Evolutionary conservation across 1,284 basidiomycete genomes (phyloP).

Genomic region (Rhodotorula sp.): DNA sequence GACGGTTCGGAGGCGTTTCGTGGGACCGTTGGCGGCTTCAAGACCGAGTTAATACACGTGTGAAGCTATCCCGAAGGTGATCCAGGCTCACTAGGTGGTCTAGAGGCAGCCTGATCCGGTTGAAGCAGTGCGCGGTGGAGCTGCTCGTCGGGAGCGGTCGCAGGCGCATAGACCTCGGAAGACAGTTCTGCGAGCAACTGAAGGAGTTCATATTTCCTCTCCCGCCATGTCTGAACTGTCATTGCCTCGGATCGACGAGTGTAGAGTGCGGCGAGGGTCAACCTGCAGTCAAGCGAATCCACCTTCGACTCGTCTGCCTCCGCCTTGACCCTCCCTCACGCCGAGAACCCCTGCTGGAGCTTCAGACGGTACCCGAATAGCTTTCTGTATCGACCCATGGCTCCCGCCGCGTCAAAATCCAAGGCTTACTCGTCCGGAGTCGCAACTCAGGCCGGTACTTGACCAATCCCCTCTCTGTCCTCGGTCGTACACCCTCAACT

Average conservation of each 20-base stretch:
- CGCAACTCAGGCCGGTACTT: conserved; percentile 33
- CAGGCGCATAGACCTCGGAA: background rate
- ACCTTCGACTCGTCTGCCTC: background rate
- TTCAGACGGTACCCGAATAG: accelerated
- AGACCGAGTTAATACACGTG: no score
- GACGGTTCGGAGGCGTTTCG: background rate
- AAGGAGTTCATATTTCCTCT: background rate
- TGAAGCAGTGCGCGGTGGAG: conserved; percentile 25
- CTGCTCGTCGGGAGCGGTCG: conserved; percentile 1
- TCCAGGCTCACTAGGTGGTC: background rate
- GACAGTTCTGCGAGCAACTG: background rate
- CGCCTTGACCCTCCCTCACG: background rate
- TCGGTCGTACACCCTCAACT: background rate
- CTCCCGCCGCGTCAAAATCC: conserved; percentile 18
- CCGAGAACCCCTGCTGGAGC: background rate
- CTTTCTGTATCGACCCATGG: background rate
- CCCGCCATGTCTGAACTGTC: background rate
- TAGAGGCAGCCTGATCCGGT: background rate
- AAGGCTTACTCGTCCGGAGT: conserved; percentile 25
- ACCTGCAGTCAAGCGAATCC: background rate
- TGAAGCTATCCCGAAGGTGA: background rate
- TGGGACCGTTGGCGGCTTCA: background rate
- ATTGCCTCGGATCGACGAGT: background rate
- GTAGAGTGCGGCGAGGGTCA: background rate
- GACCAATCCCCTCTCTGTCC: background rate